Conservation (phyloP, 1,284 basidiomycete species). For the Stereum hirsutum region DNA sequence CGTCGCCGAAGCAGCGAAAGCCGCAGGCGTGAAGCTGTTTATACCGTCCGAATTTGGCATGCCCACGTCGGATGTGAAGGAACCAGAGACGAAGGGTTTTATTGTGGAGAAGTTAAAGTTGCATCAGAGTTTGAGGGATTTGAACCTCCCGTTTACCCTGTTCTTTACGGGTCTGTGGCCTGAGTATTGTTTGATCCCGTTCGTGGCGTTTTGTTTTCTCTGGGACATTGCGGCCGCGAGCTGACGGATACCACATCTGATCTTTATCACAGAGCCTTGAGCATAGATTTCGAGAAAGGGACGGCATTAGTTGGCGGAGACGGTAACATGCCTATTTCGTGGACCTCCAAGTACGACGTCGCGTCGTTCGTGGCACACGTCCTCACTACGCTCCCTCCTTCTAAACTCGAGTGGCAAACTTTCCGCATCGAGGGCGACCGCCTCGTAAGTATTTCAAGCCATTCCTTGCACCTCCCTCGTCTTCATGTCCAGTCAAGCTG, state of each 20-base stretch:
- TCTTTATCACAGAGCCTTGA: constrained; percentile 11
- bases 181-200: constrained; percentile 11
- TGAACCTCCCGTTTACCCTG: constrained; percentile 22
- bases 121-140: constrained; percentile 19
- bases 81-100: constrained; percentile 15
- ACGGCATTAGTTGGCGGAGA: constrained; percentile 24
- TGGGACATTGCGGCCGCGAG: not conserved
- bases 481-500: no score
- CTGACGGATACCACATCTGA: constrained; percentile 12
- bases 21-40: constrained; percentile 27
- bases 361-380: constrained; percentile 25
- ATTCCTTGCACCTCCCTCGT: no score
- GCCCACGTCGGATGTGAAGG: no score
- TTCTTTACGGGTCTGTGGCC: constrained; percentile 21
- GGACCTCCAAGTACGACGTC: constrained; percentile 24
- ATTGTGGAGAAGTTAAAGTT: constrained; percentile 7
- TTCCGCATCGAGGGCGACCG: constrained; percentile 31
- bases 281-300: constrained; percentile 16
- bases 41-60: constrained; percentile 30
- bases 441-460: constrained; percentile 8
- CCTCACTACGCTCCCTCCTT: constrained; percentile 20
- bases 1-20: constrained; percentile 28
- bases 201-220: not conserved
- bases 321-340: constrained; percentile 21
- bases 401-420: constrained; percentile 19